Evolutionary conservation across 2,329 filamentous ascomycete genomes (phyloP).

Genomic region (Diplodia intermedia): DNA sequence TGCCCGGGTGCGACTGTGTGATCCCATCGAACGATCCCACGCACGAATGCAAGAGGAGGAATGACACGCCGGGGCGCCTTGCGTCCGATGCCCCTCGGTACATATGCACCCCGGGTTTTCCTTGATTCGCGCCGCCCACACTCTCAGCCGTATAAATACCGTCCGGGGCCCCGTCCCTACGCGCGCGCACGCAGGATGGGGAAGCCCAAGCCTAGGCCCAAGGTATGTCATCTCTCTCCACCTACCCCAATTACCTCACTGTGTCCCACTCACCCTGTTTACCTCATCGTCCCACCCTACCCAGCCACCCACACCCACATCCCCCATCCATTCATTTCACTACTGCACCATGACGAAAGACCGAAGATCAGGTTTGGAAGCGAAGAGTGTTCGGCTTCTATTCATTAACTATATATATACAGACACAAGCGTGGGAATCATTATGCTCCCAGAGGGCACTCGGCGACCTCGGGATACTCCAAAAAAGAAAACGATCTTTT

Average conservation of each 20-base stretch:
- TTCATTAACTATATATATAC: constrained; percentile 26
- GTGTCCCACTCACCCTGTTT: neutral
- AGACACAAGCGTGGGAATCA: constrained; percentile 22
- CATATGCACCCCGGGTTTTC: constrained; percentile 18
- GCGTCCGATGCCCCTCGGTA: neutral
- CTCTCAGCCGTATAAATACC: constrained; percentile 11
- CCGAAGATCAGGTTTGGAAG: neutral
- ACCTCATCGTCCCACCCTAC: neutral
- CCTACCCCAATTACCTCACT: neutral
- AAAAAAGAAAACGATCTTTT: constrained; percentile 5
- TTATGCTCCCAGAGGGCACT: constrained; percentile 2
- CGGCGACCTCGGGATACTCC: neutral
- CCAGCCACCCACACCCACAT: neutral
- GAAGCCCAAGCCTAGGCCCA: neutral
- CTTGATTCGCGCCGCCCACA: neutral
- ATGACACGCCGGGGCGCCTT: neutral
- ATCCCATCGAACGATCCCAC: constrained; percentile 1
- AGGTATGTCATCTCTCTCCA: constrained; percentile 8
- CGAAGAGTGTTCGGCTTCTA: neutral
- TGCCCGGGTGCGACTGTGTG: neutral
- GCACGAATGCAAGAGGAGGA: neutral
- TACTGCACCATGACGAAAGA: constrained; percentile 1
- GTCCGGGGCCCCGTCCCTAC: constrained; percentile 7
- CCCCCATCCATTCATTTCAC: neutral
- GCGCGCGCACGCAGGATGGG: neutral